Base-by-base conservation (phyloP, 371 early-diverging fungal species). In the Haplosporangium sp. region DNA sequence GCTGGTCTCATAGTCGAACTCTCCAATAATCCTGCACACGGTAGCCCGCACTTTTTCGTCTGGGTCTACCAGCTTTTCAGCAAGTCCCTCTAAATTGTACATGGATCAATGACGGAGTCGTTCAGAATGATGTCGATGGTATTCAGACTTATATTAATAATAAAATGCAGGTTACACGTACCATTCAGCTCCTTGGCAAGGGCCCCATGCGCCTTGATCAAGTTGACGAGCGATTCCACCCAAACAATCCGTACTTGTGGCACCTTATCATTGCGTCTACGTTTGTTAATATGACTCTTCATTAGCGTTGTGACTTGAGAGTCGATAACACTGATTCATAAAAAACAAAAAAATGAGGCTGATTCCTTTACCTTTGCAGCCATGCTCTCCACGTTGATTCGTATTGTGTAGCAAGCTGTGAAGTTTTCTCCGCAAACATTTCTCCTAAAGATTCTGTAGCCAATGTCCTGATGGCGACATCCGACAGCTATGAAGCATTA, bases 41-140 rank as follows among this genome's bases (percentile, higher is more conserved):
- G 90, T 86, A 29, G 88, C 75, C 7, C 99, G 93, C 11, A 99
- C 96, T 70, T 94, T 95, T 41, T 99, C 98, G 60, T 99, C 98
- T 0, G 95, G 94, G 79, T 99, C 99, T 14, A 87, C 74, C 21
- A 96, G 70, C 74, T 94, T 95, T 53, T 89, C 87, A 29, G 81
- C 86, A n/a, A 96, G 74, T 6, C 86, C 83, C 7, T 84, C 92
- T 89, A 80, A 5, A 16, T 9, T n/a, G 50, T 38, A 37, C 14
- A 47, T 29, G 23, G 9, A n/a, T 13, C 41, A 7, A 29, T 2
- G n/a, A 38, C 29, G 5, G 14, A 5, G 6, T 10, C 12, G 8
- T 13, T 37, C 11, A 2, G 29, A 63, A 56, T 5, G 18, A 47
- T 50, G 16, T 8, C 29, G 13, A 36, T 14, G 7, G 4, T 43